Percentiles rank a stretch among this genome's conserved stretches.
These are phyloP conservation scores for Nevesoporus exiguus DNA, from an alignment of 768 basidiomycete genomes.

Conservation along the genomic window DNA sequence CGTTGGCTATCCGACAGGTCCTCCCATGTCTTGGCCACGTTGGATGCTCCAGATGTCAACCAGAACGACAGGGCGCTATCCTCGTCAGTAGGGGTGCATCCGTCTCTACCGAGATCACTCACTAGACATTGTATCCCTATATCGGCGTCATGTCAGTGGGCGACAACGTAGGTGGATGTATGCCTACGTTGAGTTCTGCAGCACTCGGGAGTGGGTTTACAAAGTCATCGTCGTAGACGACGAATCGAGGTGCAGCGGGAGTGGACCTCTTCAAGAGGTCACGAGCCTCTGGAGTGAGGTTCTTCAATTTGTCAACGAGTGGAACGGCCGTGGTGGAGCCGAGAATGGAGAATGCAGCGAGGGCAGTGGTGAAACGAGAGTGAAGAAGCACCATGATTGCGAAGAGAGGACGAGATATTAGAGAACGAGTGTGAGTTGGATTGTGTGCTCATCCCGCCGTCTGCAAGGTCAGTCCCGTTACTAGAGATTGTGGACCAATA, in stretches of 20 bases:
- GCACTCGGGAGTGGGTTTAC: conserved; percentile 43
- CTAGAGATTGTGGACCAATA: no score
- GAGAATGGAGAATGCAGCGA: conserved; percentile 8
- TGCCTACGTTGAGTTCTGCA: conserved; percentile 41
- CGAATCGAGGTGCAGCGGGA: conserved; percentile 48
- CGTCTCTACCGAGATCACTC: no score
- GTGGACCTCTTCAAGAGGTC: conserved; percentile 19
- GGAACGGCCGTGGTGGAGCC: conserved; percentile 12
- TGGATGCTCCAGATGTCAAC: conserved; percentile 38
- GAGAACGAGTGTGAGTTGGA: no score
- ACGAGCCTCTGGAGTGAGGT: conserved; percentile 22
- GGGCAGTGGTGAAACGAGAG: conserved; percentile 1
- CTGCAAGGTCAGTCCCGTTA: no score
- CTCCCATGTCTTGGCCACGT: conserved; percentile 47
- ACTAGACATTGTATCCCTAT: conserved; percentile 38
- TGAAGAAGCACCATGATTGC: conserved; percentile 21
- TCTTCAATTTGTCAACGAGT: conserved; percentile 19
- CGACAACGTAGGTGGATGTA: background rate
- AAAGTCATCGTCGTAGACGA: conserved; percentile 40
- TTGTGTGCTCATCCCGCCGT: no score
- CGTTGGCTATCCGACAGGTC: conserved; percentile 37
- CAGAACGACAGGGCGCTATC: conserved; percentile 40
- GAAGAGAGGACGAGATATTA: no score
- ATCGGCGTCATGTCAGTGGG: no score
- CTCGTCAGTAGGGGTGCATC: no score